Conservation (phyloP, 2,329 filamentous ascomycete species). For the Penicillium digitatum region DNA sequence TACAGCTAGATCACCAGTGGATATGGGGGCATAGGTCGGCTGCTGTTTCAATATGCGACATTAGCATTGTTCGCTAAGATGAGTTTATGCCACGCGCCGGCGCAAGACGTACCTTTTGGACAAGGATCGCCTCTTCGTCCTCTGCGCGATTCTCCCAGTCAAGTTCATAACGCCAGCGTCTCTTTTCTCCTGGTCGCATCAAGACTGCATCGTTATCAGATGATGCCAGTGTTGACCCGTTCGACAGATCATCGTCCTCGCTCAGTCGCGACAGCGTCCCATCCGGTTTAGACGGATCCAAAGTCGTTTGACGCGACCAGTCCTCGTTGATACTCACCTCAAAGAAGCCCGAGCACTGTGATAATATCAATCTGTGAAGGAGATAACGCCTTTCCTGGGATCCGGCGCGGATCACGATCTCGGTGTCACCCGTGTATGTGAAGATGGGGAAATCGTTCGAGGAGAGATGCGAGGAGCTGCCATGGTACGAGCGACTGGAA, state of each 20-base stretch:
- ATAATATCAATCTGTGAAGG: constrained; percentile 79
- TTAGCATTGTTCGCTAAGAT: constrained; percentile 8
- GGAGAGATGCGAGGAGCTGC: constrained; percentile 63
- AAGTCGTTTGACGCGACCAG: constrained; percentile 55
- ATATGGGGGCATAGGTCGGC: constrained; percentile 50
- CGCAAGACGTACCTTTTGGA: constrained; percentile 64
- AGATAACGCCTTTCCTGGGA: constrained; percentile 76
- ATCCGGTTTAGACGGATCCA: constrained; percentile 47
- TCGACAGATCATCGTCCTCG: constrained; percentile 35
- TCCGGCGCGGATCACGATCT: constrained; percentile 71
- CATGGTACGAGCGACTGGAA: constrained; percentile 76
- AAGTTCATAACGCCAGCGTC: constrained; percentile 81
- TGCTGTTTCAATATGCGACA: constrained; percentile 22
- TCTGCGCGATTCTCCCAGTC: constrained; percentile 66
- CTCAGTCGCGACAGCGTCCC: constrained; percentile 35
- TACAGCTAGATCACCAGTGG: constrained; percentile 49
- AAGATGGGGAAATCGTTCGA: constrained; percentile 94
- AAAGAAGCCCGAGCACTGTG: constrained; percentile 91
- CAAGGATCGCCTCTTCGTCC: constrained; percentile 79
- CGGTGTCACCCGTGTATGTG: constrained; percentile 84
- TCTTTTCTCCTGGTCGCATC: constrained; percentile 47
- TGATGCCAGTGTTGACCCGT: constrained; percentile 37
- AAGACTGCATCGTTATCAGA: constrained; percentile 38
- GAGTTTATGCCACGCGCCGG: background rate
- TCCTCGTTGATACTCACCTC: constrained; percentile 72